Base-by-base conservation (phyloP, 352 stramenopile species). In the Phytophthora pluvialis region DNA sequence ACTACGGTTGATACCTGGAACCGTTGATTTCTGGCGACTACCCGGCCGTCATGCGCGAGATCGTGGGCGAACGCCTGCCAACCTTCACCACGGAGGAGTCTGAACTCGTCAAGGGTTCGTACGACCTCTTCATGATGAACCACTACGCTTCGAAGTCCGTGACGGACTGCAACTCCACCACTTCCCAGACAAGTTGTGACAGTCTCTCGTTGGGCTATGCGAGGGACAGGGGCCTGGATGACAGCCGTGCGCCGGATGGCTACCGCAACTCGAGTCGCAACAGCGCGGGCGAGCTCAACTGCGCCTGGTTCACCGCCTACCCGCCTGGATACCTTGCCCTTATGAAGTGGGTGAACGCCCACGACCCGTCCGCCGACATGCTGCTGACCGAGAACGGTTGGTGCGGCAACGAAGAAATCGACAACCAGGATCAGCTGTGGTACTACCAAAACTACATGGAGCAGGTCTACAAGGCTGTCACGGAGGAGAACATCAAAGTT, bases 91-190 rank as follows among this genome's bases (percentile, higher is more conserved):
- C 60, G 13, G 73, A 89, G 18, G 79, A 98, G 56, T 52, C 81
- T 26, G 70, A 74, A 26, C 29, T 90, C 29, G 50, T 99, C 15
- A 76, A 78, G 32, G 83, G 80, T 8, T 97, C 87, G 25, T 86
- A 85, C 62, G 96, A 99, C 51, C 91, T 98, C 48, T 88, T 98
- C 56, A 97, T 97, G 50, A 71, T 98, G 5, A 98, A 99, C 69
- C 90, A 98, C 71, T 99, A 99, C 76, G 76, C 70, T 13, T 83
- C 81, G 21, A 82, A 79, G 53, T 55, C 75, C 7, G 83, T 88
- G 42, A 87, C 78, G 0, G 74, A 93, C 67, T 88, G 78, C 26
- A 72, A 49, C 67, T 80, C 21, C 21, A 21, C 21, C 21, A 21
- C 21, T 21, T 21, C 21, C 21, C 21, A 21, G 21, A 21, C 21